Evolutionary conservation across 2,329 filamentous ascomycete species (phyloP), one percentile per base, ranked within the genome.

Genomic region (Aciculosporium take): DNA sequence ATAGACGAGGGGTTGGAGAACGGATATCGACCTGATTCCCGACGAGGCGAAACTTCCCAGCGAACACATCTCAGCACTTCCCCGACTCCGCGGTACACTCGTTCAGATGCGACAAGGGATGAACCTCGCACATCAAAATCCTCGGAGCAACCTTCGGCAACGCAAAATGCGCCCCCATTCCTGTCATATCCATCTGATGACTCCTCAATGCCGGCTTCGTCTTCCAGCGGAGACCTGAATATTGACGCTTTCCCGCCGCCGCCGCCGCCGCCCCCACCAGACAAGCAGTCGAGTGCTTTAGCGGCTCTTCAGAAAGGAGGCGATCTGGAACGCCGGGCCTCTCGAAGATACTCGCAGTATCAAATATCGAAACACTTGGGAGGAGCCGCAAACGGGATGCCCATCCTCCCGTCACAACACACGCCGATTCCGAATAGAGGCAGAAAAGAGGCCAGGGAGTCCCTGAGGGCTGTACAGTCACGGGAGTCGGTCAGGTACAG

Each of bases 321-420:
- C 17, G 88, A 95, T 50, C 66, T 98, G 38, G 91, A 98, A 62
- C 76, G 91, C 56, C 75, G 91, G 56, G 91, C 91, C 1, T 98
- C 91, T 12, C 74, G 89, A 50, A 73, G 91, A 54, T 98, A 96
- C 57, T 96, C 91, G 2, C 84, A 87, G 40, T 98, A 96, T 57
- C 91, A 98, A 56, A 94, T 98, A 51, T 85, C 86, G 35, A 96
- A 95, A 56, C 87, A 94, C 53, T 68, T 96, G 2, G 89, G 89
- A 9, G 74, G 79, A 13, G 80, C 81, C 30, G 74, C 83, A 13
- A 87, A 80, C 60, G 86, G 84, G 17, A 81, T 96, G 13, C 86
- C 88, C 6, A 83, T 93, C 55, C 74, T 96, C 17, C 87, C 89
- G 21, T 70, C 84, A 23, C 86, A 93, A 56, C 86, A 80, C 46